These are phyloP conservation scores for Cryptococcus floricola DNA, from an alignment of 1,284 basidiomycete species.

Conservation along the genomic window DNA sequence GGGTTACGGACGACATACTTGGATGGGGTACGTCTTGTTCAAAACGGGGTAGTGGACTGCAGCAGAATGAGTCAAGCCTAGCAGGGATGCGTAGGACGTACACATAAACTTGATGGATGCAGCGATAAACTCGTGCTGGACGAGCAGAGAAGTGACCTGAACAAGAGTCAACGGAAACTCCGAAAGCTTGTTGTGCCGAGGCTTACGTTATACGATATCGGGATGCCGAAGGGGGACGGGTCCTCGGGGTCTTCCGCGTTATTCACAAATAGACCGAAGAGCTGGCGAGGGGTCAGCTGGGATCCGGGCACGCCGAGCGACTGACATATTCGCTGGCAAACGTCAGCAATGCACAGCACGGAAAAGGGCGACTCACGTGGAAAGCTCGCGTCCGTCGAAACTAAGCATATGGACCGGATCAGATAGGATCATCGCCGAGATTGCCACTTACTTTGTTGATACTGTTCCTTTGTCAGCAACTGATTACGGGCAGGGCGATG, in stretches of 20 bases:
- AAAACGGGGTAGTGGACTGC: conserved; percentile 15
- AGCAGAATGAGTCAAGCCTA: neutral
- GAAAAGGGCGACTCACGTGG: conserved; percentile 9
- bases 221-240: conserved; percentile 19
- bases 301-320: too few species aligned
- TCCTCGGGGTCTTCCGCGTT: conserved; percentile 10
- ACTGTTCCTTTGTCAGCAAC: conserved; percentile 8
- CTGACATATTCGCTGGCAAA: conserved; percentile 8
- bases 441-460: conserved; percentile 11
- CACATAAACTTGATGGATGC: conserved; percentile 20
- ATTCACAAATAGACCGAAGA: conserved; percentile 24
- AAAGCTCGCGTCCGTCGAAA: conserved; percentile 15
- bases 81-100: conserved; percentile 1
- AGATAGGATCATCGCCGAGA: neutral
- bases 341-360: neutral
- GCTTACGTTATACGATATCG: conserved; percentile 20
- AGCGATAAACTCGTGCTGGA: conserved; percentile 17
- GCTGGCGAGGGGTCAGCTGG: conserved; percentile 2
- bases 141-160: conserved; percentile 13
- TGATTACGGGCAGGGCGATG: neutral
- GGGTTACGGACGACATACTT: conserved; percentile 4
- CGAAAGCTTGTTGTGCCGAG: too few species aligned
- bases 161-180: neutral
- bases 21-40: conserved; percentile 18
- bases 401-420: conserved; percentile 1